Percentiles rank a stretch among this genome's conserved stretches.
These are phyloP conservation scores for Chrysochromulina tobinii DNA, from an alignment of 78 protist species.

Conservation along the genomic window DNA sequence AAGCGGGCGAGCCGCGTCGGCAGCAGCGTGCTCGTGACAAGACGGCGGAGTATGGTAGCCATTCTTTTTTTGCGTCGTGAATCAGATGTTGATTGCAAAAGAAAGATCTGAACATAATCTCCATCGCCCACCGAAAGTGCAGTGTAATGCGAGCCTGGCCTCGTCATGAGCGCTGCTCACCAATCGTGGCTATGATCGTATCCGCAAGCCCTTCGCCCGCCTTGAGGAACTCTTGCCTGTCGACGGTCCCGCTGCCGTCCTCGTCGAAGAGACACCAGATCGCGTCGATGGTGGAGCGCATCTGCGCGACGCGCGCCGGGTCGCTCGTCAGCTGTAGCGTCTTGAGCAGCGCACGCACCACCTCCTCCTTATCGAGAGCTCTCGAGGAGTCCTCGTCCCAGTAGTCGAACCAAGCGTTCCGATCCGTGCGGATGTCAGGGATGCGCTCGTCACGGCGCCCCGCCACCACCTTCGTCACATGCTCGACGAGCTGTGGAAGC, in stretches of 20 bases:
- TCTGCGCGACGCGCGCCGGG: background rate
- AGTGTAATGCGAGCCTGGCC: too few species aligned
- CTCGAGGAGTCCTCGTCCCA: background rate
- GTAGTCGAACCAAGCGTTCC: background rate
- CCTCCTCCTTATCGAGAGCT: conserved; percentile 7
- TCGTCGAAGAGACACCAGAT: background rate
- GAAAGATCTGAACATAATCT: too few species aligned
- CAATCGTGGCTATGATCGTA: background rate
- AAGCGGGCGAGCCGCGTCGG: too few species aligned
- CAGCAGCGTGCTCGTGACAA: too few species aligned
- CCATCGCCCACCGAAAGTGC: too few species aligned
- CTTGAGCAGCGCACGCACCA: conserved; percentile 12
- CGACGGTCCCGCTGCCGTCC: background rate
- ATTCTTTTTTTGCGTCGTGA: too few species aligned
- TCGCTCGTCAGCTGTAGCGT: background rate
- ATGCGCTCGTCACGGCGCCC: background rate
- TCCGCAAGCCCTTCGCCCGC: background rate
- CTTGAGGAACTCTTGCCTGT: background rate
- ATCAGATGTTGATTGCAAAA: too few species aligned
- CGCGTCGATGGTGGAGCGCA: background rate
- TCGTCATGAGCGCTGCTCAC: too few species aligned
- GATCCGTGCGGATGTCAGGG: background rate
- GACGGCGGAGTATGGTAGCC: too few species aligned
- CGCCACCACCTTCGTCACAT: background rate
- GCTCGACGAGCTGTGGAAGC: background rate